phyloP scores from a whole-genome alignment of 1,284 basidiomycete species.

The Boletus semigastroideus region DNA sequence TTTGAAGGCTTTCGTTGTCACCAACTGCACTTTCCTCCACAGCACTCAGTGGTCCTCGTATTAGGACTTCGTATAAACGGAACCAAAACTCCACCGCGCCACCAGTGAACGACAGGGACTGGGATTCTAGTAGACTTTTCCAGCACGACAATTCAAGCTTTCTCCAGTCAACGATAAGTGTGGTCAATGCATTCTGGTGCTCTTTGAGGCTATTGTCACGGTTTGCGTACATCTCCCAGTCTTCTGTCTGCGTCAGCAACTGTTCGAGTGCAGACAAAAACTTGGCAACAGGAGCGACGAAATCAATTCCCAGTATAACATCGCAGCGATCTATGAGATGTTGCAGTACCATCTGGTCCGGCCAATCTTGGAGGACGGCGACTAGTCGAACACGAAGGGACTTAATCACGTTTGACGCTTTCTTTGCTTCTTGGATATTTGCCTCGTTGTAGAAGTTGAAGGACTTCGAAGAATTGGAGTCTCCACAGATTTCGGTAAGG shows the following conservation, averaged over 20 bases:
- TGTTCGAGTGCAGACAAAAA: constrained; percentile 86
- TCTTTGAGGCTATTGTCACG: constrained; percentile 76
- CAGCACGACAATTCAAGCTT: constrained; percentile 88
- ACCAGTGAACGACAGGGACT: constrained; percentile 60
- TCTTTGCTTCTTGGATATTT: constrained; percentile 70
- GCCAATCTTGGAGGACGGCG: constrained; percentile 79
- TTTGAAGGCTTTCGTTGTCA: constrained; percentile 36
- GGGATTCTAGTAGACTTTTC: constrained; percentile 78
- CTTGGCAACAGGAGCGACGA: constrained; percentile 79
- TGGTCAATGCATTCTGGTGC: constrained; percentile 67
- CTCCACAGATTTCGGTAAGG: constrained; percentile 15
- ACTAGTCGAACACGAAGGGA: constrained; percentile 56
- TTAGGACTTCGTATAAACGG: constrained; percentile 79
- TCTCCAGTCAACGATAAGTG: constrained; percentile 88
- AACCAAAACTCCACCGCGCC: constrained; percentile 90
- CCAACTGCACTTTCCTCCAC: constrained; percentile 38
- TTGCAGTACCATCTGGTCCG: constrained; percentile 95
- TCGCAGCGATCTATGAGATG: constrained; percentile 82
- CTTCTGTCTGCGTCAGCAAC: constrained; percentile 85
- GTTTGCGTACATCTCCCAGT: constrained; percentile 97
- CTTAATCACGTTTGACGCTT: constrained; percentile 53
- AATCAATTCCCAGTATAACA: constrained; percentile 61
- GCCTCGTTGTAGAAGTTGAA: constrained; percentile 83
- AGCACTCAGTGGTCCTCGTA: constrained; percentile 64
- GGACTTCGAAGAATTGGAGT: constrained; percentile 17